Base-by-base conservation (phyloP, 1,284 basidiomycete genomes). In the Sanghuangporus baumii region DNA sequence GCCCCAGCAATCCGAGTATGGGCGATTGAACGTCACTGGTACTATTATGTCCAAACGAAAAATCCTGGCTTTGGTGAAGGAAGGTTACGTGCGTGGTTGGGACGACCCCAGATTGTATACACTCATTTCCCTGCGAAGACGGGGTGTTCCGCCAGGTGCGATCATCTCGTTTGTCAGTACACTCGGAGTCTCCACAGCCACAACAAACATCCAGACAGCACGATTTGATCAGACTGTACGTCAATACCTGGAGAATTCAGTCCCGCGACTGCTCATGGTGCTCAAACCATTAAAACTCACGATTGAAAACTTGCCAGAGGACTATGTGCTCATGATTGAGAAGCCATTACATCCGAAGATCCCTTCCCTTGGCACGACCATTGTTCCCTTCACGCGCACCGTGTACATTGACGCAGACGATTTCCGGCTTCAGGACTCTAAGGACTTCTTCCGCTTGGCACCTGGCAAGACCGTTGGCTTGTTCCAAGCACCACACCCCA, bases 81-180 rank as follows among this genome's bases (percentile, higher is more conserved):
- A 91, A 66, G 83, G 85, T 2, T 85, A 91, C 70, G 96, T 99
- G 51, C 83, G 79, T 57, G 96, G 92, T 52, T 99, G 97, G 97
- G 95, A 99, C 71, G 97, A 99, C 72, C 97, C 97, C 51, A 88
- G 97, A n/a, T 83, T 99, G 58, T 98, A 97, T 77, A 99, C 97
- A 1, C 85, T 99, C 67, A 96, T 98, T 68, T 96, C 96, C 2
- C 85, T 99, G 37, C 88, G 96, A 62, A 85, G 97, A 63, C 88
- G 97, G 55, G 97, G 97, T 66, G 87, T 99, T 26, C 97, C 97
- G 16, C 96, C 97, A 9, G 94, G 94, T 34, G 97, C 97, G 6
- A 92, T 99, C 73, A 79, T 94, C 56, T 89, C 89, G 12, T 99
- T 99, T 74, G 94, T 99, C 66, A 90, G 91, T 75, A 84, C 87